These are phyloP conservation scores for Penicillium sp. DNA, from an alignment of 2,329 filamentous ascomycete genomes.

Conservation along the genomic window DNA sequence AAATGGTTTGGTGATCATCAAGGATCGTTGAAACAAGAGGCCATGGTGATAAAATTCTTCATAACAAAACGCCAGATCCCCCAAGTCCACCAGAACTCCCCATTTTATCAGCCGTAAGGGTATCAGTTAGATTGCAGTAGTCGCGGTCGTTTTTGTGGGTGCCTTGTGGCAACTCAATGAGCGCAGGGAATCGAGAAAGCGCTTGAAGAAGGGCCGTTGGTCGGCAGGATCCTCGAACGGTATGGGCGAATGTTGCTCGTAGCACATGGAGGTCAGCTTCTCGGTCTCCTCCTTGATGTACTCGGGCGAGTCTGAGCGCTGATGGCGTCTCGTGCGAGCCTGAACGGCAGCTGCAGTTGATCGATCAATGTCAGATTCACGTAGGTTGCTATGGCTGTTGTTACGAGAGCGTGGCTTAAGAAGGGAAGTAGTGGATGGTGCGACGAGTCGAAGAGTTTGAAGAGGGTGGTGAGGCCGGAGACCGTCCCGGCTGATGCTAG, in stretches of 20 bases:
- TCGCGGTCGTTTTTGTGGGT: constrained; percentile 21
- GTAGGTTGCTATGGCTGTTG: constrained; percentile 29
- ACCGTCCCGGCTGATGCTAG: constrained; percentile 33
- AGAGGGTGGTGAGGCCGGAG: constrained; percentile 27
- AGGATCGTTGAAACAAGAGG: constrained; percentile 17
- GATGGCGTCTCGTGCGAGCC: constrained; percentile 39
- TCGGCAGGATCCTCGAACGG: constrained; percentile 26
- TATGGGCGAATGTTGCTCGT: constrained; percentile 34
- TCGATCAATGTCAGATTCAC: constrained; percentile 38
- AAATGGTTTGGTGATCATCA: constrained; percentile 11
- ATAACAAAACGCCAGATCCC: constrained; percentile 15
- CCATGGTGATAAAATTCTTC: background rate
- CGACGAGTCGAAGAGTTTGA: constrained; percentile 42
- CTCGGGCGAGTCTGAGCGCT: constrained; percentile 36
- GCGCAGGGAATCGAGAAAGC: constrained; percentile 28
- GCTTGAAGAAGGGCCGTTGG: constrained; percentile 24
- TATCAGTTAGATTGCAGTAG: constrained; percentile 23
- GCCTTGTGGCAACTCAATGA: constrained; percentile 28
- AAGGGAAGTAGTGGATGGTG: constrained; percentile 42
- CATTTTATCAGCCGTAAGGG: background rate
- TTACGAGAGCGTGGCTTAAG: constrained; percentile 33
- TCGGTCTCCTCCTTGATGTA: constrained; percentile 32
- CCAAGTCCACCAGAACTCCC: constrained; percentile 22
- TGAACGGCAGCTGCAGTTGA: constrained; percentile 43
- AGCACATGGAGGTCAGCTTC: constrained; percentile 37